These are phyloP conservation scores for Pythium pyrilobum DNA, from an alignment of 352 stramenopile species.

Conservation along the genomic window DNA sequence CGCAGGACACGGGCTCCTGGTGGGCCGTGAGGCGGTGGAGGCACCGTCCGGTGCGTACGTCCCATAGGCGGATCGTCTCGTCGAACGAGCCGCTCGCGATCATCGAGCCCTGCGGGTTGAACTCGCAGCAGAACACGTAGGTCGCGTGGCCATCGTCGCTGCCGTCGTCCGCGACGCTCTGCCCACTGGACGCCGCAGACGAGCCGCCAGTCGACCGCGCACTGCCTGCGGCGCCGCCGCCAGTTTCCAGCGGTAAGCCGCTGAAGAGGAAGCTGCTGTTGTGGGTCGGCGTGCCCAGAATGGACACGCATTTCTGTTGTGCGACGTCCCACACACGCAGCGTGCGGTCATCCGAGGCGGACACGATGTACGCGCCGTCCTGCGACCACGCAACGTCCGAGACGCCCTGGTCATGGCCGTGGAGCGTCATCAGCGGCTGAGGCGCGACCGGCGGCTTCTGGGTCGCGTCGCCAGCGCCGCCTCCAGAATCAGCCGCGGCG, in stretches of 20 bases:
- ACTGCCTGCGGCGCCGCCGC: background rate
- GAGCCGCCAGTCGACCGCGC: conserved; percentile 2
- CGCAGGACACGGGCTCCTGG: conserved; percentile 93
- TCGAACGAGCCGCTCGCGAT: conserved; percentile 90
- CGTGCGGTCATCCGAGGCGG: conserved; percentile 95
- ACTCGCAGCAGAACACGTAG: conserved; percentile 94
- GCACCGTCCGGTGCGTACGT: conserved; percentile 88
- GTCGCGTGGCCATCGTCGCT: conserved; percentile 79
- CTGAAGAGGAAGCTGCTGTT: conserved; percentile 27
- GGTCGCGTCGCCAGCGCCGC: background rate
- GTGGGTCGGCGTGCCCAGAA: conserved; percentile 51
- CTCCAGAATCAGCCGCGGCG: background rate
- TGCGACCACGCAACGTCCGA: conserved; percentile 92
- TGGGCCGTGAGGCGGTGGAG: conserved; percentile 90
- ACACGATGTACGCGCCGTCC: conserved; percentile 84
- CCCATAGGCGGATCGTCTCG: conserved; percentile 95
- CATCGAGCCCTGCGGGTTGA: conserved; percentile 93
- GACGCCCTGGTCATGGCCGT: conserved; percentile 92
- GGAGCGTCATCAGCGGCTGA: conserved; percentile 36
- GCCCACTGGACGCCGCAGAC: background rate
- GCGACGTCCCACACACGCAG: conserved; percentile 94
- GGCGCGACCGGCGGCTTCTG: background rate
- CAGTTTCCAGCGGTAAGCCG: conserved; percentile 21
- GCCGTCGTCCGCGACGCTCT: conserved; percentile 1
- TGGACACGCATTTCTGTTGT: conserved; percentile 61